phyloP scores from a whole-genome alignment of 2,329 filamentous ascomycete species.

The Neurospora sp. region DNA sequence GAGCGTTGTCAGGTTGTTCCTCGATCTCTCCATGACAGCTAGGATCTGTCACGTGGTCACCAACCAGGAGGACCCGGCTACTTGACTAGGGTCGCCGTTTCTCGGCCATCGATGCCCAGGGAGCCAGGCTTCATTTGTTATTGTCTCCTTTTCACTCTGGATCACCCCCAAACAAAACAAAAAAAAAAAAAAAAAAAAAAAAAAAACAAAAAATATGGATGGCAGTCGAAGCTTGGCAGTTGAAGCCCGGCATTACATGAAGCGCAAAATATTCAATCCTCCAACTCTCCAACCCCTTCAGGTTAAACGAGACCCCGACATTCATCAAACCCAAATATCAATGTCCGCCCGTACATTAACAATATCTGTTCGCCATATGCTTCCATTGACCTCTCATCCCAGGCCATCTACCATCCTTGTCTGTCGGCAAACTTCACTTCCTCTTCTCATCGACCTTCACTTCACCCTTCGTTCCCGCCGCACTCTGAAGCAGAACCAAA shows the following conservation, averaged over 20 bases:
- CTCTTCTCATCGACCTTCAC: neutral
- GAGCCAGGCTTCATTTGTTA: neutral
- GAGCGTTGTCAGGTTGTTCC: neutral
- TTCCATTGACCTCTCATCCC: neutral
- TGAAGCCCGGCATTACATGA: neutral
- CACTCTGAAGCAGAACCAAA: slow-evolving; percentile 20
- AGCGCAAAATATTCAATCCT: neutral
- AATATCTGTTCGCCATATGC: neutral
- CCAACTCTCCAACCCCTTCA: neutral
- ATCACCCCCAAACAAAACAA: neutral
- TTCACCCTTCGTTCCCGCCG: slow-evolving; percentile 13
- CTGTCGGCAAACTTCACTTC: neutral
- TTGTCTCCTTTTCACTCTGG: neutral
- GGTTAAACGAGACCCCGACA: neutral
- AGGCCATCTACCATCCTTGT: neutral
- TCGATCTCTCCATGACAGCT: neutral
- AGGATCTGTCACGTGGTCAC: neutral
- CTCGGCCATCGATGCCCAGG: neutral
- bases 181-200: neutral
- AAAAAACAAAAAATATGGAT: neutral
- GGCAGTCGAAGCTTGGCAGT: neutral
- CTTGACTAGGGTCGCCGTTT: neutral
- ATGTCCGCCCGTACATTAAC: neutral
- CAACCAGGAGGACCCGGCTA: neutral
- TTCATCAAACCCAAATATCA: neutral